Conservation (phyloP, 2,329 filamentous ascomycete species). For the Diaporthe capsici region DNA sequence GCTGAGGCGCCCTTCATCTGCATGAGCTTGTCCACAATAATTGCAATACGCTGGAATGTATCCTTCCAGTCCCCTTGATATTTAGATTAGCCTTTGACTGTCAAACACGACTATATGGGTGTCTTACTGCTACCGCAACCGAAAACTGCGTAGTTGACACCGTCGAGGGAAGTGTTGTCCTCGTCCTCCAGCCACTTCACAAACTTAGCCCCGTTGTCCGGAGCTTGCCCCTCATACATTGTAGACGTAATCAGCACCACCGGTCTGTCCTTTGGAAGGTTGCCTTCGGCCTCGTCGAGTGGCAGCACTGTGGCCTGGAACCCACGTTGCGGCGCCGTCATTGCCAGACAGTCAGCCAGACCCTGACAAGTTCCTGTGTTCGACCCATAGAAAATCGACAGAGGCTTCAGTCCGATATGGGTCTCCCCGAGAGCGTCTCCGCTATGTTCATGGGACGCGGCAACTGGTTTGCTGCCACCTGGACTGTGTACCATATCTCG, state of each 20-base stretch:
- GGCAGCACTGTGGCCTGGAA: conserved; percentile 59
- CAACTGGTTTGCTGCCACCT: not conserved
- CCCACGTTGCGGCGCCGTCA: conserved; percentile 62
- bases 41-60: conserved; percentile 68
- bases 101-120: not conserved
- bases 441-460: not conserved
- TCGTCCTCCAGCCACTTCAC: conserved; percentile 66
- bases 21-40: conserved; percentile 59
- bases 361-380: conserved; percentile 83
- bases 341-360: conserved; percentile 66
- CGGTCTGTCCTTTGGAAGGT: conserved; percentile 58
- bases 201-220: conserved; percentile 68
- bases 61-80: conserved; percentile 50
- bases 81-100: not conserved
- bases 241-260: conserved; percentile 68
- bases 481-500: not conserved
- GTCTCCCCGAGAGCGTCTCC: not conserved
- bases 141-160: conserved; percentile 67
- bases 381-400: conserved; percentile 80
- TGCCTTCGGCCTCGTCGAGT: conserved; percentile 64
- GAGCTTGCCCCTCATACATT: conserved; percentile 70
- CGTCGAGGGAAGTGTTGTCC: conserved; percentile 55
- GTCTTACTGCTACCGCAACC: conserved; percentile 60
- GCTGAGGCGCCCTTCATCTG: conserved; percentile 58
- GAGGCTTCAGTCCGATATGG: not conserved